Conservation (phyloP, 352 stramenopile species). For the Phytopythium chamaehyphon region DNA sequence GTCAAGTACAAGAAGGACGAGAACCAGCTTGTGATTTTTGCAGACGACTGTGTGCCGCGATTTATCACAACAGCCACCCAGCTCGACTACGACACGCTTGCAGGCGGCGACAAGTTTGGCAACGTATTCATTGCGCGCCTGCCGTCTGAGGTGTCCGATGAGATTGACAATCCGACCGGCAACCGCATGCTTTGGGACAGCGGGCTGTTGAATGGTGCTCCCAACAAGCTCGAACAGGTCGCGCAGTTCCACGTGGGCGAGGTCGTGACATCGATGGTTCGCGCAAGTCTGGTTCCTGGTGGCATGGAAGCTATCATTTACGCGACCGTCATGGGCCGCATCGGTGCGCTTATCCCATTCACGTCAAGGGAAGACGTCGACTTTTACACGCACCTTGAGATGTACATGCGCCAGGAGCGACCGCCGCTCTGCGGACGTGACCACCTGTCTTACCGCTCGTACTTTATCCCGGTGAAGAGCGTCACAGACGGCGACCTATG, state of each 20-base stretch:
- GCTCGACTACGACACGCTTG: slow-evolving; percentile 98
- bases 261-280: slow-evolving; percentile 97
- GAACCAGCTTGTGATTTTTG: slow-evolving; percentile 96
- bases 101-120: slow-evolving; percentile 98
- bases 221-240: slow-evolving; percentile 96
- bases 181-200: slow-evolving; percentile 97
- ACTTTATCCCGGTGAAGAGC: slow-evolving; percentile 98
- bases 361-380: slow-evolving; percentile 96
- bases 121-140: slow-evolving; percentile 97
- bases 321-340: slow-evolving; percentile 94
- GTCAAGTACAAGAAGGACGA: slow-evolving; percentile 97
- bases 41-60: slow-evolving; percentile 91
- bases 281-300: slow-evolving; percentile 93
- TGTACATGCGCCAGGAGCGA: slow-evolving; percentile 91
- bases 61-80: slow-evolving; percentile 83
- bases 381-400: slow-evolving; percentile 98
- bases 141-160: slow-evolving; percentile 91
- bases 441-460: slow-evolving; percentile 96
- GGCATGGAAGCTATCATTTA: slow-evolving; percentile 97
- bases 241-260: slow-evolving; percentile 98
- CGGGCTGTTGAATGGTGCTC: slow-evolving; percentile 87
- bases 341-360: slow-evolving; percentile 97
- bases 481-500: slow-evolving; percentile 98
- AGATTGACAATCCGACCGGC: slow-evolving; percentile 95
- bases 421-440: slow-evolving; percentile 94